Evolutionary conservation across 352 stramenopile species (phyloP).

Genomic region (Phytopythium chamaehyphon): DNA sequence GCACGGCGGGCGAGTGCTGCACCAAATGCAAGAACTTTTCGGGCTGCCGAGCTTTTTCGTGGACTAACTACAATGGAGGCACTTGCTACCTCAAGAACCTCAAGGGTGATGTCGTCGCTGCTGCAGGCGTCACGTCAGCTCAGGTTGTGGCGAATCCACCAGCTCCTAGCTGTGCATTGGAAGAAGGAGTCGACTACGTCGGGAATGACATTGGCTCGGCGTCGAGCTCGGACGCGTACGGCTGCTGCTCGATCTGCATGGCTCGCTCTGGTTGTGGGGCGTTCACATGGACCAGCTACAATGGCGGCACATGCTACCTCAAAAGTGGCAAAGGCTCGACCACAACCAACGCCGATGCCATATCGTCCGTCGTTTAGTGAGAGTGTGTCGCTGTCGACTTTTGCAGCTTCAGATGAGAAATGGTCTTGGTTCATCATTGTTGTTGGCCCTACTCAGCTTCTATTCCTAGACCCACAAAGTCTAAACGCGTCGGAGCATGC

Average conservation of each 20-base stretch:
- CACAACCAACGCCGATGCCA: conserved; percentile 1
- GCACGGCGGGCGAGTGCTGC: conserved; percentile 13
- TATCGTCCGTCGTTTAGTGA: conserved; percentile 12
- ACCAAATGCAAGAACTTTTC: conserved; percentile 7
- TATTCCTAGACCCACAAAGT: no score
- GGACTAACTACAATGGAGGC: conserved; percentile 32
- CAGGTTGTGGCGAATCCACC: conserved; percentile 14
- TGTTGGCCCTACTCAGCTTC: no score
- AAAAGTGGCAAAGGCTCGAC: conserved; percentile 34
- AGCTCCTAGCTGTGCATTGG: conserved; percentile 20
- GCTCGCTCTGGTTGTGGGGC: conserved; percentile 22
- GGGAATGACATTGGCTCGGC: conserved; percentile 12
- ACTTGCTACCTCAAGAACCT: conserved; percentile 29
- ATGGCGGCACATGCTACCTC: conserved; percentile 50
- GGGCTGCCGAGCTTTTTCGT: conserved; percentile 29
- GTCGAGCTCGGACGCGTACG: conserved; percentile 12
- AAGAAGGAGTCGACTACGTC: conserved; percentile 21
- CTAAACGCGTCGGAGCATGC: no score
- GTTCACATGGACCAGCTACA: conserved; percentile 41
- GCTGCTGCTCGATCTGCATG: conserved; percentile 30
- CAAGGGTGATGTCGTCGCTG: conserved; percentile 1
- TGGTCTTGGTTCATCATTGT: no score
- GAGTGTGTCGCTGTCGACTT: no score
- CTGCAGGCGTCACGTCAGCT: conserved; percentile 11
- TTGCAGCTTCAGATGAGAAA: no score